Base-by-base conservation (phyloP, 2,329 filamentous ascomycete species). In the Xylariomycetidae sp. region DNA sequence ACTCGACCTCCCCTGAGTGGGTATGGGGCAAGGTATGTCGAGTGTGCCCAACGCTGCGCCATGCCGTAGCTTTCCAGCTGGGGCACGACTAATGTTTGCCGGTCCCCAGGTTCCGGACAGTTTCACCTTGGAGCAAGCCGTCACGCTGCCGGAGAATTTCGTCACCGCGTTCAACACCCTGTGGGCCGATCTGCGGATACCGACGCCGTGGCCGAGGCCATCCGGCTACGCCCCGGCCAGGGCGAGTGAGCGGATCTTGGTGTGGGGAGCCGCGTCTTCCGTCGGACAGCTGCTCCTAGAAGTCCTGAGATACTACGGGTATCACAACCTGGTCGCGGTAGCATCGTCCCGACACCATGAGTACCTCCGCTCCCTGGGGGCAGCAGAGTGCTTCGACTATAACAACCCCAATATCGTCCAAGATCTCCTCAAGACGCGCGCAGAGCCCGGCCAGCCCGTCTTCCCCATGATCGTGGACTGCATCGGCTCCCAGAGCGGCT, bases 111-210 rank as follows among this genome's bases (percentile, higher is more conserved):
- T 53, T 20, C 49, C 54, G 2, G 43, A 46, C 2, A 41, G 36
- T n/a, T 40, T 49, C 30, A 47, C 46, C 5, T 25, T 50, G 14
- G 45, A 52, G 30, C 33, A 50, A 16, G 48, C 45, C 13, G 45
- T 49, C 8, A 76, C 74, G 0, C 51, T 80, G 3, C 68, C 74
- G 0, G 70, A 72, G 30, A 81, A 78, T 43, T 54, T 77, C 17
- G 68, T 81, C 18, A 80, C 76, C 0, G 73, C 71, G 9, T 74
- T 80, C 50, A 74, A 82, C 48, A 59, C 72, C 5, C 50, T 73
- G 3, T 64, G 61, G 2, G 53, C 53, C 1, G 74, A 81, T 39
- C 57, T 82, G 10, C 61, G 54, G 0, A 53, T 82, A 14, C 63
- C 66, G 19, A 61, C 77, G 1, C 74, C 75, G 0, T 81, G 75